Evolutionary conservation across 768 basidiomycete genomes (phyloP).

Genomic region (Tylopilus subfusipes): DNA sequence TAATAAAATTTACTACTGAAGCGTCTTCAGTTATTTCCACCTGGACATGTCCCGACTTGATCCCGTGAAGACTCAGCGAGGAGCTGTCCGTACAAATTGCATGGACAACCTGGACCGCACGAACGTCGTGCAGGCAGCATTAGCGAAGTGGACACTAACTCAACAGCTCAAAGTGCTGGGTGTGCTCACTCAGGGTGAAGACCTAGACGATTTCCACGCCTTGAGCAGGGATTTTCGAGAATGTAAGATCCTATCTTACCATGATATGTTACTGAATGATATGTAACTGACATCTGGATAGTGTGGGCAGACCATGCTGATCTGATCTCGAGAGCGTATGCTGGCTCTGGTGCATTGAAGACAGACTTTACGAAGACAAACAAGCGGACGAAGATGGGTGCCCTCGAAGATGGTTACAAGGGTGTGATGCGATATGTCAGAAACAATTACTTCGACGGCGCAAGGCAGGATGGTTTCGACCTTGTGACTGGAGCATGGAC

Average conservation of each 20-base stretch:
- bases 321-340: slow-evolving; percentile 83
- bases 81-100: slow-evolving; percentile 90
- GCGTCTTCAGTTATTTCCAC: slow-evolving; percentile 66
- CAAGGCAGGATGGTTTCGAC: slow-evolving; percentile 92
- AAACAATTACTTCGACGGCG: slow-evolving; percentile 96
- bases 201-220: slow-evolving; percentile 77
- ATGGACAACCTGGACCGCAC: slow-evolving; percentile 98
- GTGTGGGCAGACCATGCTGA: slow-evolving; percentile 99
- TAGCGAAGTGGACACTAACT: slow-evolving; percentile 83
- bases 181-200: slow-evolving; percentile 64
- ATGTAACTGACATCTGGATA: slow-evolving; percentile 32
- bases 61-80: slow-evolving; percentile 61
- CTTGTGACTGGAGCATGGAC: slow-evolving; percentile 89
- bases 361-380: slow-evolving; percentile 96
- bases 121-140: slow-evolving; percentile 90
- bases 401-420: slow-evolving; percentile 83
- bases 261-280: neutral
- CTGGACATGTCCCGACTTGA: slow-evolving; percentile 46
- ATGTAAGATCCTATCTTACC: slow-evolving; percentile 47
- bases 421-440: slow-evolving; percentile 81
- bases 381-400: slow-evolving; percentile 77
- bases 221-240: slow-evolving; percentile 85
- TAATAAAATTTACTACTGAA: slow-evolving; percentile 7
- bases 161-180: slow-evolving; percentile 72
- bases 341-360: slow-evolving; percentile 93